Evolutionary conservation across 768 basidiomycete species (phyloP), one percentile per base, ranked within the genome.

Genomic region (Phaffia tasmanica): DNA sequence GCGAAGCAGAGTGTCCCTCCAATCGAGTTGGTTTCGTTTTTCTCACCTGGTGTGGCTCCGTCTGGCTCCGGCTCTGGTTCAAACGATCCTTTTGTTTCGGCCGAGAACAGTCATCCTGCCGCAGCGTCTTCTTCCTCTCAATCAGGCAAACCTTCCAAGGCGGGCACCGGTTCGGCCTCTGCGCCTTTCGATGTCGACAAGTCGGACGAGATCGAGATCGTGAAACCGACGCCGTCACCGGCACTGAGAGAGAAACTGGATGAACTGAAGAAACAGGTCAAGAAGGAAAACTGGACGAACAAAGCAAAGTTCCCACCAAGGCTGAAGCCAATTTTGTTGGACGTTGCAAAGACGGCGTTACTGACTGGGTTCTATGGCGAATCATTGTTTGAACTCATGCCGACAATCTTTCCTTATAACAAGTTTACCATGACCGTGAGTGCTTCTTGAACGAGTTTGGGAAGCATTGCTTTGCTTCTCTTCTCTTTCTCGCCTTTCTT

Each of bases 361-460:
- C 79, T 81, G 30, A 80, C 88, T n/a, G 87, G 85, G 75, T 85
- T 93, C 74, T 95, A 94, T 76, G 87, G 89, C 69, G 92, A 94
- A 21, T 83, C 87, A 72, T 94, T 94, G 75, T 97, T 94, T 78
- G 85, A 84, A 72, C 79, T 86, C 23, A 87, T 97, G 84, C 89
- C 93, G 0, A 80, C 77, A 27, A 75, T 94, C 49, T 91, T 98
- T 72, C 90, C 91, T 0, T 98, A 97, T 74, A 99, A 99, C 78
- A 85, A 86, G 70, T 99, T 74, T 56, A 77, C 77, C 0, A 91
- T 97, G 85, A 87, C 82, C 60, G 86, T 88, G 63, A 61, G 85
- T 80, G 21, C 9, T 42, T 42, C 11, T 42, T 4, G 4, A 42
- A 4, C 11, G 35, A 42, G 35, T 4, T 4, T 42, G 4, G 35